Evolutionary conservation across 768 basidiomycete genomes (phyloP).

Genomic region (Suillus subalutaceus): DNA sequence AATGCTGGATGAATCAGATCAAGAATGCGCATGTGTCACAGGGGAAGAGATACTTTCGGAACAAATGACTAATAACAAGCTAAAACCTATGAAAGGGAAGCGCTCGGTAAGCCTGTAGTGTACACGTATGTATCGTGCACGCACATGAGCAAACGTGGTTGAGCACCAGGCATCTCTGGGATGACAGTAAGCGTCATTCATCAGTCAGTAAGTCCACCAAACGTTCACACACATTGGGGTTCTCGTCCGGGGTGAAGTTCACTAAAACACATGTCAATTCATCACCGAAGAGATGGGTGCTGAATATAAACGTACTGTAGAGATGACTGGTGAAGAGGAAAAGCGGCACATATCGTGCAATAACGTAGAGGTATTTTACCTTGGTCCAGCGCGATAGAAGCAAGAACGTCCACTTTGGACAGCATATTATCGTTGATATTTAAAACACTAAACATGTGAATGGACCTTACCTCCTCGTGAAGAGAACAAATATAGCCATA

Average conservation of each 20-base stretch:
- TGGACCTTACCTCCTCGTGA: neutral
- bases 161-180: neutral
- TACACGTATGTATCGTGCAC: neutral
- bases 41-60: slow-evolving; percentile 1
- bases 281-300: neutral
- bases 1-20: neutral
- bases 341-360: slow-evolving; percentile 3
- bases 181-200: neutral
- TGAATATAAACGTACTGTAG: neutral
- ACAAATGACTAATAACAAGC: neutral
- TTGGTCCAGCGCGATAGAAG: neutral
- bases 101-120: neutral
- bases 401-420: slow-evolving; percentile 2
- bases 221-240: neutral
- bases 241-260: neutral
- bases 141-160: neutral
- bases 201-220: neutral
- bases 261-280: neutral
- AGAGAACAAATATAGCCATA: slow-evolving; percentile 2
- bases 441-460: neutral
- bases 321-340: neutral
- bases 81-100: neutral
- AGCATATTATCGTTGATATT: neutral
- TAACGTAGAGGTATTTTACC: neutral
- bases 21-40: neutral